Evolutionary conservation across 176 grass and related monocot species (phyloP), one percentile per base, ranked within the genome.

Genomic region (Melocanna baccifera): DNA sequence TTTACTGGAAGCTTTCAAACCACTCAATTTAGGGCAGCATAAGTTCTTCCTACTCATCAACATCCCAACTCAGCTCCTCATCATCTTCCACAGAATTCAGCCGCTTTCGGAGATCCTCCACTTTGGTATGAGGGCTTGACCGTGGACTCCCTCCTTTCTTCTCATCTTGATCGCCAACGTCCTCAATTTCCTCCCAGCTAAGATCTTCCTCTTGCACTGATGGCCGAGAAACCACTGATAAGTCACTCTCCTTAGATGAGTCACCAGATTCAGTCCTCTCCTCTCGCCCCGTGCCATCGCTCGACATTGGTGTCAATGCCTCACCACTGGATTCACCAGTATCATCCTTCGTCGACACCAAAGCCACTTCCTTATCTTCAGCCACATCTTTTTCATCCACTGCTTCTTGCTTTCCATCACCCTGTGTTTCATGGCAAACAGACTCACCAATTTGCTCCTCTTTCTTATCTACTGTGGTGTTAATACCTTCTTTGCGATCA

Each of bases 171-270:
- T 91, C 89, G 3, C 71, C 85, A 9, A 92, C n/a, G 74, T 93
- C 87, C 62, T 95, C 93, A 78, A 98, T 90, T 40, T 89, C 92
- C 68, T 95, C 91, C 93, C 93, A 98, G 67, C 87, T 94, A 69
- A 98, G 57, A 80, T 98, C 89, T 81, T 98, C 96, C 85, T 93
- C 96, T 46, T 93, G 77, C 6, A 50, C 66, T 51, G 79, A 90
- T 45, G 85, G 83, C 25, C 40, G 43, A 83, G 92, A 88, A 9
- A 93, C 75, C 46, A 90, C 67, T 48, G 87, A 93, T 41, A 93
- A 88, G 67, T 95, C 92, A 83, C 57, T 82, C 20, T 43, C 78
- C 79, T 90, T 90, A 9, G 84, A 73, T 47, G 84, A 90, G 67
- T 73, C 83, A 20, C 57, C 79, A 40, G 84, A 45, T 57, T 83